Evolutionary conservation across 345 rosid genomes (phyloP).

Genomic region (Eutrema japonicum): DNA sequence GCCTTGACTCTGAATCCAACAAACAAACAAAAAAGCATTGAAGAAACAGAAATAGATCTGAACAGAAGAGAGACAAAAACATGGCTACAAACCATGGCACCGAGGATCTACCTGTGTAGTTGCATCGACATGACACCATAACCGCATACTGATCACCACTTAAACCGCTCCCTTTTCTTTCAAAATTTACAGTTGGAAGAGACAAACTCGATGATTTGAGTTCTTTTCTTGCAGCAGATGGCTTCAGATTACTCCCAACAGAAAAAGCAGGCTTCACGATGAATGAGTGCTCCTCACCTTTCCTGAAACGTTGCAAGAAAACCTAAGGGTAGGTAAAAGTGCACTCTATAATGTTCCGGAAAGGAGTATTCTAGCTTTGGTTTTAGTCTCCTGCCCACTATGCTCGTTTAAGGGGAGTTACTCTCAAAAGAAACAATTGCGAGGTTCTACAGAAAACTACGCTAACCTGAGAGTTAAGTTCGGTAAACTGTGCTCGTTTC

Average conservation of each 20-base stretch:
- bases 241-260: constrained; percentile 58
- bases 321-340: constrained; percentile 24
- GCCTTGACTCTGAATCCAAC: constrained; percentile 68
- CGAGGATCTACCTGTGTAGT: constrained; percentile 71
- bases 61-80: constrained; percentile 25
- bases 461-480: constrained; percentile 88
- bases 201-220: constrained; percentile 51
- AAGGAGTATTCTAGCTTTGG: constrained; percentile 18
- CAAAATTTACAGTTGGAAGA: constrained; percentile 56
- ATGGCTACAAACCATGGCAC: constrained; percentile 30
- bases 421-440: constrained; percentile 25
- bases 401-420: constrained; percentile 6
- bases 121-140: constrained; percentile 92
- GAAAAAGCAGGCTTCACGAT: constrained; percentile 80
- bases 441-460: constrained; percentile 3
- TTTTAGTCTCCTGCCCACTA: constrained; percentile 16
- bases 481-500: constrained; percentile 78
- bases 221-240: constrained; percentile 52
- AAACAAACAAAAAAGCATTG: constrained; percentile 16
- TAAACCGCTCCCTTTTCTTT: constrained; percentile 52
- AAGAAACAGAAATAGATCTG: constrained; percentile 19
- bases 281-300: constrained; percentile 97
- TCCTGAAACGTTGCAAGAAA: constrained; percentile 59
- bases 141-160: constrained; percentile 70
- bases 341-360: constrained; percentile 29